These are phyloP conservation scores for Penicillium paxilli DNA, from an alignment of 495 filamentous ascomycete genomes.

Conservation along the genomic window DNA sequence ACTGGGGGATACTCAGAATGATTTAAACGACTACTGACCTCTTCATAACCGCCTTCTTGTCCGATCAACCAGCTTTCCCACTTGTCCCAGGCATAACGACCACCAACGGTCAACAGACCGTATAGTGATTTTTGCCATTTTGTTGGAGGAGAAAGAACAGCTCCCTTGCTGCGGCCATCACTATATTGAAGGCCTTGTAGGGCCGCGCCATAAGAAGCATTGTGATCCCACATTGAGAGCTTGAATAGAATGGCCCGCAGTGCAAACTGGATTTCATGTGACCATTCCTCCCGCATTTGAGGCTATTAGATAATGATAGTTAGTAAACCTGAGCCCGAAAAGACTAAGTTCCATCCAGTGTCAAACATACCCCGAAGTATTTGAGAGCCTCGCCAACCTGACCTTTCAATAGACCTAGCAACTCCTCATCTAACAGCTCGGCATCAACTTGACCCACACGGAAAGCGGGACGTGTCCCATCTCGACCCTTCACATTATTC, in stretches of 20 bases:
- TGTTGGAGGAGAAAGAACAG: slow-evolving; percentile 60
- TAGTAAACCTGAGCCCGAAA: background rate
- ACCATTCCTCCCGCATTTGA: slow-evolving; percentile 76
- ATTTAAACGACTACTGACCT: slow-evolving; percentile 34
- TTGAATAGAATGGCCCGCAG: slow-evolving; percentile 87
- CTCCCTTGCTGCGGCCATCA: slow-evolving; percentile 70
- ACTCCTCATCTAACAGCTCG: slow-evolving; percentile 91
- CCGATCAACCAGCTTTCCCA: slow-evolving; percentile 87
- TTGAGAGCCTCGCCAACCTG: slow-evolving; percentile 90
- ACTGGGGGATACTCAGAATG: background rate
- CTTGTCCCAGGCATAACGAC: slow-evolving; percentile 83
- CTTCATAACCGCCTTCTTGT: slow-evolving; percentile 68
- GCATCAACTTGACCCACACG: slow-evolving; percentile 96
- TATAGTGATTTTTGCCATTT: slow-evolving; percentile 82
- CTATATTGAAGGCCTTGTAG: slow-evolving; percentile 88
- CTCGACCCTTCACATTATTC: slow-evolving; percentile 70
- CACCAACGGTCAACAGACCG: slow-evolving; percentile 81
- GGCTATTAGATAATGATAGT: slow-evolving; percentile 31
- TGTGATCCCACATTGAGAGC: slow-evolving; percentile 92
- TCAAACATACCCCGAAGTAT: slow-evolving; percentile 66
- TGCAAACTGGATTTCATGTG: slow-evolving; percentile 75
- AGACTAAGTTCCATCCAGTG: background rate
- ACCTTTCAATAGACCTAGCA: slow-evolving; percentile 78
- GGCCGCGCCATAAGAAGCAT: slow-evolving; percentile 90
- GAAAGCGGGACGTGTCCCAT: slow-evolving; percentile 81